These are phyloP conservation scores for Scheffersomyces coipomensis DNA, from an alignment of 805 yeast genomes.

Conservation along the genomic window DNA sequence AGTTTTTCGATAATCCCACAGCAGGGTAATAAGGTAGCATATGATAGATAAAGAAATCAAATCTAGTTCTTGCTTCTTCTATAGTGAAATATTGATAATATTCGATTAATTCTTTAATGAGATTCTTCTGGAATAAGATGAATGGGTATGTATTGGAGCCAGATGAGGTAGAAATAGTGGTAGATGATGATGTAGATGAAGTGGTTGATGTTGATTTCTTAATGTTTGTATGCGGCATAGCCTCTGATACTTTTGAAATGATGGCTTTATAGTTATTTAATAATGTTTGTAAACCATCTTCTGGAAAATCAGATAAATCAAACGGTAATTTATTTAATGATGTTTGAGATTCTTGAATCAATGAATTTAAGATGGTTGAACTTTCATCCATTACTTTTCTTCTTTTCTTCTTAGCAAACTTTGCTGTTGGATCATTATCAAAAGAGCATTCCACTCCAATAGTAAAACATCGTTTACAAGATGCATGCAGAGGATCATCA, in stretches of 20 bases:
- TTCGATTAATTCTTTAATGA: slow-evolving; percentile 33
- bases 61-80: slow-evolving; percentile 34
- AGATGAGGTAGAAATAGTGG: not conserved
- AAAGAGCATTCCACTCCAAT: slow-evolving; percentile 47
- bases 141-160: slow-evolving; percentile 11
- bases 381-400: slow-evolving; percentile 14
- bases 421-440: slow-evolving; percentile 51
- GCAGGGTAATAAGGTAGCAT: slow-evolving; percentile 50
- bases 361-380: not conserved
- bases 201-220: not conserved
- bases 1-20: slow-evolving; percentile 35
- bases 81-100: slow-evolving; percentile 28
- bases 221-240: not conserved
- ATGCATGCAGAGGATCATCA: slow-evolving; percentile 41
- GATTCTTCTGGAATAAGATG: slow-evolving; percentile 14
- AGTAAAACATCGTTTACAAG: slow-evolving; percentile 47
- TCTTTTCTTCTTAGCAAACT: slow-evolving; percentile 33
- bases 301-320: not conserved
- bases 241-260: not conserved
- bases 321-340: not conserved
- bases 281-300: not conserved
- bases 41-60: slow-evolving; percentile 30
- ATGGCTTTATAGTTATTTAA: not conserved
- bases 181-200: not conserved
- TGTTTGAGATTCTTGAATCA: not conserved